Conservation (phyloP, 192 early-diverging fungal genomes). For the Obelidium mucronatum region DNA sequence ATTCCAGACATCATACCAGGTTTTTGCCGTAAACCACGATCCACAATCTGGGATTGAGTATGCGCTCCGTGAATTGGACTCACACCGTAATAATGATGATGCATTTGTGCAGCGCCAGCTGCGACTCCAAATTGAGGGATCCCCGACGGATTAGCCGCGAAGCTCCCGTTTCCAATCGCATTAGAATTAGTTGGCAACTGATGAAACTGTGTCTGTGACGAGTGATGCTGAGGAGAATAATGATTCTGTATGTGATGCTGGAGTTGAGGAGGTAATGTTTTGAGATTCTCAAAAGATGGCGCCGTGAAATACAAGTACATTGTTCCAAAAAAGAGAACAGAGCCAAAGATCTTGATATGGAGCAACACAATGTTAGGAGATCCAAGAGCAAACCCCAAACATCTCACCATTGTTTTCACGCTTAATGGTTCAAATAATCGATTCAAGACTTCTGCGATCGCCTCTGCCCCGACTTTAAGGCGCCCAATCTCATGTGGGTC, state of each 20-base stretch:
- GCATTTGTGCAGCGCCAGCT: conserved; percentile 33
- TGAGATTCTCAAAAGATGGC: conserved; percentile 29
- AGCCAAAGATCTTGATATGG: conserved; percentile 2
- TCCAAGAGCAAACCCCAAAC: background rate
- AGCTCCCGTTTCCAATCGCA: background rate
- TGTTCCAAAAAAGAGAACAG: conserved; percentile 33
- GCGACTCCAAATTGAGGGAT: conserved; percentile 34
- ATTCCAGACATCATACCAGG: background rate
- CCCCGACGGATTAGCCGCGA: background rate
- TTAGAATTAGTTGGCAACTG: background rate
- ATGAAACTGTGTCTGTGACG: background rate
- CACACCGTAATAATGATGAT: conserved; percentile 36
- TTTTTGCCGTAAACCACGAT: conserved; percentile 1
- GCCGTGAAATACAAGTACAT: conserved; percentile 35
- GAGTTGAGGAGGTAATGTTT: conserved; percentile 25
- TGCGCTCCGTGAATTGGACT: conserved; percentile 21
- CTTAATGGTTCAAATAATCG: conserved; percentile 85
- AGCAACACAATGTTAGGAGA: background rate
- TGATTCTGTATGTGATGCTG: background rate
- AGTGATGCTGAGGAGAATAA: background rate
- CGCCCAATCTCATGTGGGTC: conserved; percentile 69
- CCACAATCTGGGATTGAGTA: too few relatives aligned
- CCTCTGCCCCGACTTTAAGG: conserved; percentile 80
- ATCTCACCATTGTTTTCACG: conserved; percentile 78
- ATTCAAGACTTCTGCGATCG: conserved; percentile 82